Conservation (phyloP, 2,329 filamentous ascomycete genomes). For the Trichophyton rubrum region DNA sequence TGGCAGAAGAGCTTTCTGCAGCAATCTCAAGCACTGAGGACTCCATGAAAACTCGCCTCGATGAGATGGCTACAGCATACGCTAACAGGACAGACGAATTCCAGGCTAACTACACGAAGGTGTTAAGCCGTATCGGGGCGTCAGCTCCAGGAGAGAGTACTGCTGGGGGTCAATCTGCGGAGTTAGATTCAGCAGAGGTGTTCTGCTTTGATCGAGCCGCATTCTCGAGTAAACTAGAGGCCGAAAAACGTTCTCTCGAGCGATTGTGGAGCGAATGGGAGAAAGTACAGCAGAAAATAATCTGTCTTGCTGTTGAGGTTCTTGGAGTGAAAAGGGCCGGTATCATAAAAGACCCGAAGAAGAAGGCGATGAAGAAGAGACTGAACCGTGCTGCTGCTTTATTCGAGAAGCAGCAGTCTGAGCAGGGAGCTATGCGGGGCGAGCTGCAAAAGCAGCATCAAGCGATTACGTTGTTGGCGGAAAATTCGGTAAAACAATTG, state of each 20-base stretch:
- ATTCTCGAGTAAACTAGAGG: background rate
- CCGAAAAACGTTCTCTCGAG: conserved; percentile 11
- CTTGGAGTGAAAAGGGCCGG: conserved; percentile 7
- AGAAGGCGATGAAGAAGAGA: conserved; percentile 8
- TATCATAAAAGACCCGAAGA: background rate
- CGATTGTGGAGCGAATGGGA: conserved; percentile 16
- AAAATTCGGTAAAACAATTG: conserved; percentile 10
- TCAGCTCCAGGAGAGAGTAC: background rate
- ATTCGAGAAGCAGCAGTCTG: background rate
- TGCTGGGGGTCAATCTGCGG: background rate
- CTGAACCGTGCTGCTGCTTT: conserved; percentile 3
- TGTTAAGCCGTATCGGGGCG: background rate
- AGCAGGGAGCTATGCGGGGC: background rate
- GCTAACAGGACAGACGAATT: background rate
- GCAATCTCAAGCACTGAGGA: conserved; percentile 8
- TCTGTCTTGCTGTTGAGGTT: conserved; percentile 13
- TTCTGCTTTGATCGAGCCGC: background rate
- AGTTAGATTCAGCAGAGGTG: background rate
- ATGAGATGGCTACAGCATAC: background rate
- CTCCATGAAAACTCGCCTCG: conserved; percentile 3
- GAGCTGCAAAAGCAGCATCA: conserved; percentile 6
- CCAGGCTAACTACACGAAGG: background rate
- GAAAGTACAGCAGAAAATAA: conserved; percentile 14
- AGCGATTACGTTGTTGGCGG: conserved; percentile 5
- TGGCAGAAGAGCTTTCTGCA: conserved; percentile 9